Percentiles rank a stretch among this genome's conserved stretches.
These are phyloP conservation scores for Boletus subluridellus DNA, from an alignment of 1,284 basidiomycete species.

Conservation along the genomic window DNA sequence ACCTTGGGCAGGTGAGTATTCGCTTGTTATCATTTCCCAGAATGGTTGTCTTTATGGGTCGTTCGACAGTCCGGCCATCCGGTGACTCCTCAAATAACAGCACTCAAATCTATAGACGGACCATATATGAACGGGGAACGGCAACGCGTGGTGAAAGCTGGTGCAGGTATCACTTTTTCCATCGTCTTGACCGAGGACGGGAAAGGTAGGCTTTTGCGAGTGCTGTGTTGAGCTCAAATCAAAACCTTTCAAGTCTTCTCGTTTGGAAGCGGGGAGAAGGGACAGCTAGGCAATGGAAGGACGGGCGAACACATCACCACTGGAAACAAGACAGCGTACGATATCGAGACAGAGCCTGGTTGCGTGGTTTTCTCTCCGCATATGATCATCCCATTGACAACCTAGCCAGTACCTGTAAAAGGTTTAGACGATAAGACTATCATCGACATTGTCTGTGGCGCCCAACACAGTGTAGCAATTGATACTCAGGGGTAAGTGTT, in stretches of 20 bases:
- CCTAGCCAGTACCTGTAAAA: slow-evolving; percentile 58
- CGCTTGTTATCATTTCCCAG: background rate
- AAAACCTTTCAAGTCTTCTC: slow-evolving; percentile 61
- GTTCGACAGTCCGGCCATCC: slow-evolving; percentile 65
- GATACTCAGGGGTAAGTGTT: slow-evolving; percentile 65
- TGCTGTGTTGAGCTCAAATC: slow-evolving; percentile 5
- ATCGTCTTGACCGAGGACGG: slow-evolving; percentile 77
- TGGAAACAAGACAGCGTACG: slow-evolving; percentile 78
- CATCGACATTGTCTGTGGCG: slow-evolving; percentile 77
- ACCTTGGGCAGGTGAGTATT: slow-evolving; percentile 69
- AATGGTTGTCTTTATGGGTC: slow-evolving; percentile 14
- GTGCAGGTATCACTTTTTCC: slow-evolving; percentile 82
- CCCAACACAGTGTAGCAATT: slow-evolving; percentile 81
- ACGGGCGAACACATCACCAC: slow-evolving; percentile 86
- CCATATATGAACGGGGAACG: slow-evolving; percentile 51
- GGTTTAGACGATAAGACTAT: slow-evolving; percentile 75
- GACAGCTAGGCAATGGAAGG: slow-evolving; percentile 87
- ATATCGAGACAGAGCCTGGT: slow-evolving; percentile 77
- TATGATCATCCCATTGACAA: slow-evolving; percentile 10
- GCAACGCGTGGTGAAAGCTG: slow-evolving; percentile 68
- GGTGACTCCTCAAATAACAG: slow-evolving; percentile 56
- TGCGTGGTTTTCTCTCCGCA: slow-evolving; percentile 18
- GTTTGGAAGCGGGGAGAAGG: slow-evolving; percentile 89
- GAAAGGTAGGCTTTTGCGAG: slow-evolving; percentile 47
- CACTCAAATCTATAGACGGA: slow-evolving; percentile 64